phyloP scores from a whole-genome alignment of 305 asterid genomes.

The Solanum aculeatissimum region DNA sequence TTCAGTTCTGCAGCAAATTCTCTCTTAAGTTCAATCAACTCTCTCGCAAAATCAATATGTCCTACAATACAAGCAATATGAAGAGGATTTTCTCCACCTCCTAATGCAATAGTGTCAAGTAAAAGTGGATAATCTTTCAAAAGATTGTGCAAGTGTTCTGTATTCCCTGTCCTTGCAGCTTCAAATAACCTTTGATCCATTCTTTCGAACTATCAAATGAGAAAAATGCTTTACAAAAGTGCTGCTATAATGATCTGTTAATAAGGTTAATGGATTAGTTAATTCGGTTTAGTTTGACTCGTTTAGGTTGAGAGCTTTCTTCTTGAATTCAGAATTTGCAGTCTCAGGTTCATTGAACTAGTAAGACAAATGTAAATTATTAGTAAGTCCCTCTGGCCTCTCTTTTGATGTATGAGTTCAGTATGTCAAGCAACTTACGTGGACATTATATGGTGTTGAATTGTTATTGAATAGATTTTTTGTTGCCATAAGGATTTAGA shows the following conservation, averaged over 20 bases:
- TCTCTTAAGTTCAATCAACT: slow-evolving; percentile 5
- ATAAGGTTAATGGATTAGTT: background rate
- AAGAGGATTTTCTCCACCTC: slow-evolving; percentile 18
- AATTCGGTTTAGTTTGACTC: background rate
- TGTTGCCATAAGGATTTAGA: background rate
- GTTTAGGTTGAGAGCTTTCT: background rate
- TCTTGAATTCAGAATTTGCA: background rate
- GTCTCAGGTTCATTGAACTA: background rate
- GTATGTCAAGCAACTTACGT: background rate
- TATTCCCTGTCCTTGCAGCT: slow-evolving; percentile 33
- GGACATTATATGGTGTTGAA: background rate
- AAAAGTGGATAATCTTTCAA: slow-evolving; percentile 19
- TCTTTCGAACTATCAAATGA: background rate
- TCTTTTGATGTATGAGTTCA: background rate
- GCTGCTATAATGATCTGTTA: background rate
- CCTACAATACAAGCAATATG: slow-evolving; percentile 36
- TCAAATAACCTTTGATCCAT: slow-evolving; percentile 29
- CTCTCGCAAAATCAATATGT: slow-evolving; percentile 18
- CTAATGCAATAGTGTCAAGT: background rate
- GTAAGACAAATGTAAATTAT: background rate
- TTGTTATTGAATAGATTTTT: background rate
- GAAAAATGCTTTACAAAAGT: background rate
- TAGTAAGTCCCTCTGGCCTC: background rate
- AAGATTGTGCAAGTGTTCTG: slow-evolving; percentile 15
- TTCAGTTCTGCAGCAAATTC: slow-evolving; percentile 21